phyloP scores from a whole-genome alignment of 257 asterid genomes.

The Hygrophila difformis region DNA sequence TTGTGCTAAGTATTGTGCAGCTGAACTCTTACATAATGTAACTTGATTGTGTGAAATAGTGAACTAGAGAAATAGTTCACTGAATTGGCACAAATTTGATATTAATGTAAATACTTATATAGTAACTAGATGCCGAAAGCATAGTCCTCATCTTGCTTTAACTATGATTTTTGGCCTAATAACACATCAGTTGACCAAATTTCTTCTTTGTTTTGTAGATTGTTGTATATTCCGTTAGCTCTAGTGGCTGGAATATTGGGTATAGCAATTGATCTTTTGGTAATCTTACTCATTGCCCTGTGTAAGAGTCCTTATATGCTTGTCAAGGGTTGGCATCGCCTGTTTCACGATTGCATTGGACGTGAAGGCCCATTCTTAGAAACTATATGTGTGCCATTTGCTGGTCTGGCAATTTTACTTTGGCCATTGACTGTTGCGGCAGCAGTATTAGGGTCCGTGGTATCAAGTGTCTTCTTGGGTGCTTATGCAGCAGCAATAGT shows the following conservation, averaged over 20 bases:
- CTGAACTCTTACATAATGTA: too few species aligned
- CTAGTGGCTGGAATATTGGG: constrained; percentile 63
- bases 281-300: constrained; percentile 52
- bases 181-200: background rate
- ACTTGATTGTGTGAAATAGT: too few species aligned
- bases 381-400: constrained; percentile 90
- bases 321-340: constrained; percentile 83
- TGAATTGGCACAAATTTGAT: too few species aligned
- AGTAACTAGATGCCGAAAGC: too few species aligned
- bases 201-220: constrained; percentile 30
- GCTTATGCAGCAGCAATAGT: constrained; percentile 77
- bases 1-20: too few species aligned
- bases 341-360: constrained; percentile 92
- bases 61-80: too few species aligned
- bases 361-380: constrained; percentile 97
- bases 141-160: too few species aligned
- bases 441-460: constrained; percentile 67
- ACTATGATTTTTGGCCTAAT: background rate
- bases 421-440: constrained; percentile 98
- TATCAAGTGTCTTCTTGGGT: constrained; percentile 73
- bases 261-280: constrained; percentile 41
- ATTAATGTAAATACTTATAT: too few species aligned
- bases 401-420: constrained; percentile 86
- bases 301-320: constrained; percentile 79
- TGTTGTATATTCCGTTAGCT: constrained; percentile 57